phyloP scores from a whole-genome alignment of 1,284 basidiomycete genomes.

The Marasmius fiardii region DNA sequence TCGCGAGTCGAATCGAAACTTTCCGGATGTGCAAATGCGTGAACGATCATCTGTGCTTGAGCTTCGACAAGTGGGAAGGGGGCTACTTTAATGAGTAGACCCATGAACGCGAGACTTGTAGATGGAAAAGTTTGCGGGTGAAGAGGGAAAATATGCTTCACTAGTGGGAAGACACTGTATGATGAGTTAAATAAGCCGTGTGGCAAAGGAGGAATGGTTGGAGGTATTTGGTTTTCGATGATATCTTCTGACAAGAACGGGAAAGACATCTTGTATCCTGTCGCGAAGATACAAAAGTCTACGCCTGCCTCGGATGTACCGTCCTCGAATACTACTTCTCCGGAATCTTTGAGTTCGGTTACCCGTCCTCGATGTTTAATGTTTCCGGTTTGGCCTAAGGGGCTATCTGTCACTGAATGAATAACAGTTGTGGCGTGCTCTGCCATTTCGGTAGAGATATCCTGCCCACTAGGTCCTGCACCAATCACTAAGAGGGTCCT shows the following conservation, averaged over 20 bases:
- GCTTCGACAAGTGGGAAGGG: conserved; percentile 69
- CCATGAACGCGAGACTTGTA: conserved; percentile 59
- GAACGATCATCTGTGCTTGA: conserved; percentile 57
- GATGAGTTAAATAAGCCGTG: conserved; percentile 56
- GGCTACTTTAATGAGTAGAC: conserved; percentile 50
- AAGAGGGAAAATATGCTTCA: conserved; percentile 62
- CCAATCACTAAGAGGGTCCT: conserved; percentile 65
- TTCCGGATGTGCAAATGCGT: conserved; percentile 47
- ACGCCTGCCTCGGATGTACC: conserved; percentile 50
- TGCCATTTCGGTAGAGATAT: conserved; percentile 59
- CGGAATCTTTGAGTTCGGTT: conserved; percentile 37
- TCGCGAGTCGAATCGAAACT: conserved; percentile 48
- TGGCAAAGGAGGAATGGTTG: conserved; percentile 42
- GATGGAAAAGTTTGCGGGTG: conserved; percentile 46
- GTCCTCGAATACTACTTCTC: conserved; percentile 57
- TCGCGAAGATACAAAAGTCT: conserved; percentile 66
- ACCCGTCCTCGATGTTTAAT: conserved; percentile 44
- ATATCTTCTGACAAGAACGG: conserved; percentile 51
- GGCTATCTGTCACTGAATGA: conserved; percentile 47
- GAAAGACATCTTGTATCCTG: conserved; percentile 64
- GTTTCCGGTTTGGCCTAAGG: conserved; percentile 29
- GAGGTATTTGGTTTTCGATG: conserved; percentile 34
- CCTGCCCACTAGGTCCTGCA: conserved; percentile 64
- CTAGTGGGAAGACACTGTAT: conserved; percentile 53
- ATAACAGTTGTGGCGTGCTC: conserved; percentile 43